phyloP scores from a whole-genome alignment of 768 basidiomycete genomes.

The Lentinus tigrinus region DNA sequence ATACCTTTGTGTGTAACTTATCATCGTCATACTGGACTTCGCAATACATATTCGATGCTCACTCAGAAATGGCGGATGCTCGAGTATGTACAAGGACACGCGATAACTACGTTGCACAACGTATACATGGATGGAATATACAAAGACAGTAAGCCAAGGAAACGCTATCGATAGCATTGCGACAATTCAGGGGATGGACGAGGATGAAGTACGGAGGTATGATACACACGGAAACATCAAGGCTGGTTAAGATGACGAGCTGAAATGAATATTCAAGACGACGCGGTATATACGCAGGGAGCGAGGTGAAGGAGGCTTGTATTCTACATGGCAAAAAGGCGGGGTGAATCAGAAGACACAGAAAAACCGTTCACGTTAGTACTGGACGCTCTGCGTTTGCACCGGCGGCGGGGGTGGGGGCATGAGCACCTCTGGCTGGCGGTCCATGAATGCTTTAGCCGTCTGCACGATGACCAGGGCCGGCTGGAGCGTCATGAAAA shows the following conservation, averaged over 20 bases:
- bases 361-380: no score
- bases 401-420: slow-evolving; percentile 6
- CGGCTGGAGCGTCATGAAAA: not conserved
- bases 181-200: not conserved
- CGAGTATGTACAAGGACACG: no score
- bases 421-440: slow-evolving; percentile 5
- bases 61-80: not conserved
- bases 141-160: not conserved
- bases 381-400: slow-evolving; percentile 7
- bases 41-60: not conserved
- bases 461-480: slow-evolving; percentile 2
- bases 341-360: no score
- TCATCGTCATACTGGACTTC: not conserved
- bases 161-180: not conserved
- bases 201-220: not conserved
- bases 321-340: no score
- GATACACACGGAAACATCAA: not conserved
- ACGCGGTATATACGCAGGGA: no score
- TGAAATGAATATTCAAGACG: not conserved
- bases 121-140: not conserved
- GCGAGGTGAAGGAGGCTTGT: no score
- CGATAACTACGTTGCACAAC: no score
- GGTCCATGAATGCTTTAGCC: not conserved
- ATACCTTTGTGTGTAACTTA: slow-evolving; percentile 6
- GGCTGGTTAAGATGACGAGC: no score